Evolutionary conservation across 176 grass and related monocot species (phyloP), one percentile per base, ranked within the genome.

Genomic region (Alloteropsis semialata): DNA sequence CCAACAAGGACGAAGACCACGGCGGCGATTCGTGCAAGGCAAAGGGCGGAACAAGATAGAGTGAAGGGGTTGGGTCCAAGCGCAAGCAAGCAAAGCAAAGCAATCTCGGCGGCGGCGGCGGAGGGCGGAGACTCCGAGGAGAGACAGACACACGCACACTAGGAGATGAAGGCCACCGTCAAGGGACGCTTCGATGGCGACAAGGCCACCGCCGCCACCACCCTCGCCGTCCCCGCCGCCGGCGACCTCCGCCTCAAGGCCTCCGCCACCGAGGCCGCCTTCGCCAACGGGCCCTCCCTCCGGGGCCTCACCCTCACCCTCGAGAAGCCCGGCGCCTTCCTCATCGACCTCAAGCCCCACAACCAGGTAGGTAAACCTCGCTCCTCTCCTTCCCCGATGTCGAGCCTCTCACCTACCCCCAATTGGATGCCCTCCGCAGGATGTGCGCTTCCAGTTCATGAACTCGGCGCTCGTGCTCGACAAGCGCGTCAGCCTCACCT

Each of bases 361-460:
- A 88, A 75, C 71, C 69, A 87, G 48, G 95, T 90, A 66, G n/a
- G n/a, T n/a, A 36, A 17, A 3, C 18, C 18, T 25, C 58, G 0
- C 16, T 12, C 30, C 5, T 37, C 43, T 18, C 8, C 45, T 33
- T 10, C 27, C n/a, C n/a, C n/a, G n/a, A n/a, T n/a, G n/a, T n/a
- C n/a, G n/a, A n/a, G n/a, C 13, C 2, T 15, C 45, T 43, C 13
- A 22, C 25, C 8, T 27, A 37, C 39, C 17, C 22, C 25, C 43
- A 3, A 25, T 45, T 48, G 12, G 10, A 15, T 46, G 11, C 39
- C 1, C 1, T 8, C 27, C 24, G 69, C 71, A 99, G 96, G 93
- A 96, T 75, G 87, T 87, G 82, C 86, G 87, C 17, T 96, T 99
- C 81, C 96, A 99, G 84, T 99, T 99, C 91, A 96, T 99, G 72